Conservation (phyloP, 805 yeast genomes). For the Groenewaldozyma salmanticensis region DNA sequence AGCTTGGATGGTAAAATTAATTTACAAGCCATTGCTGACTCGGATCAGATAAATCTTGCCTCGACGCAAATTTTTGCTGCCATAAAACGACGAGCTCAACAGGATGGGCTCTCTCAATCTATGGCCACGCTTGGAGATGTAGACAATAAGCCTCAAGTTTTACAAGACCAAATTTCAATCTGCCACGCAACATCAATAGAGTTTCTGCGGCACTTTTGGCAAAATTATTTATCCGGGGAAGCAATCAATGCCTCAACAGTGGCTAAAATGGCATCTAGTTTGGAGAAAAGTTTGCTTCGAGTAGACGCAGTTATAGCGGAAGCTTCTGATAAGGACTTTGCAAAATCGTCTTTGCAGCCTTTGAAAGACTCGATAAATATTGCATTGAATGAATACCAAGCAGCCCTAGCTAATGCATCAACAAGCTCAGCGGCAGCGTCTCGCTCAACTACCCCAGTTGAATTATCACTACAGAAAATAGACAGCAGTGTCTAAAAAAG, state of each 20-base stretch:
- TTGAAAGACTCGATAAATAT: constrained; percentile 34
- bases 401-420: constrained; percentile 26
- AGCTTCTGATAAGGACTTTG: constrained; percentile 14
- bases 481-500: too few relatives aligned
- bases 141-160: constrained; percentile 22
- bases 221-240: constrained; percentile 21
- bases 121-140: constrained; percentile 8
- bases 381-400: constrained; percentile 41
- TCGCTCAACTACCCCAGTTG: too few relatives aligned
- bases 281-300: constrained; percentile 39
- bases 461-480: too few relatives aligned
- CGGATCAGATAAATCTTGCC: constrained; percentile 10
- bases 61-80: constrained; percentile 10
- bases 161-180: constrained; percentile 44
- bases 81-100: constrained; percentile 12
- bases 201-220: constrained; percentile 68
- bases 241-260: constrained; percentile 35
- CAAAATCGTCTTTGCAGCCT: constrained; percentile 30
- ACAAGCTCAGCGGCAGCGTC: too few relatives aligned
- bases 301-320: constrained; percentile 28
- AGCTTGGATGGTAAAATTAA: constrained; percentile 2
- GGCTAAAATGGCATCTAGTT: constrained; percentile 39
- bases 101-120: too few relatives aligned
- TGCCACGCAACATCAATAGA: constrained; percentile 68
- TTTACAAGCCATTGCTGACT: constrained; percentile 8